A percentile compares a stretch with the other conserved stretches of the same genome.
These are phyloP conservation scores for Infundibulicybe gibba DNA, from an alignment of 768 basidiomycete genomes.

Conservation along the genomic window DNA sequence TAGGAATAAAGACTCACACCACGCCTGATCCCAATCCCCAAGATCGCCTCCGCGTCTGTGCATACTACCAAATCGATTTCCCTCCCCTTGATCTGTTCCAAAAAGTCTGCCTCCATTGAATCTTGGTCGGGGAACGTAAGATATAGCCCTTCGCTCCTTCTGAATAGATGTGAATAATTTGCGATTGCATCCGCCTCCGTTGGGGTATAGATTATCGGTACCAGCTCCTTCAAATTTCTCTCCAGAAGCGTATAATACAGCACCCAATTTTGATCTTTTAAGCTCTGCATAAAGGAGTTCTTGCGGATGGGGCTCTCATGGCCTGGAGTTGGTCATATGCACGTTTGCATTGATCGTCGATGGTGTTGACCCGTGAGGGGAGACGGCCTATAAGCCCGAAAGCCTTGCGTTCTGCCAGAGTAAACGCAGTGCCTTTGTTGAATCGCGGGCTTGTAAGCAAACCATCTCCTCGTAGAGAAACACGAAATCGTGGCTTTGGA, in stretches of 20 bases:
- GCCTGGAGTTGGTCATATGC: conserved; percentile 62
- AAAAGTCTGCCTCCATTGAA: conserved; percentile 72
- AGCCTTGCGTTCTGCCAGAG: conserved; percentile 56
- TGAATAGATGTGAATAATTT: conserved; percentile 81
- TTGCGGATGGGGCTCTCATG: conserved; percentile 40
- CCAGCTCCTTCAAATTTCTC: conserved; percentile 56
- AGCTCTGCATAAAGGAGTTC: conserved; percentile 73
- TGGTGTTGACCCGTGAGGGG: conserved; percentile 50
- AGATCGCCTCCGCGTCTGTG: conserved; percentile 82
- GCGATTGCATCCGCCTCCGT: conserved; percentile 82
- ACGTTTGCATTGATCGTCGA: conserved; percentile 74
- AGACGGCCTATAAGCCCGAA: conserved; percentile 60
- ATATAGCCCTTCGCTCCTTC: conserved; percentile 75
- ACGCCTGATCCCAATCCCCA: conserved; percentile 74
- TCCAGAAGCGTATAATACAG: conserved; percentile 70
- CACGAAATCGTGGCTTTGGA: conserved; percentile 20
- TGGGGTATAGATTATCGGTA: conserved; percentile 79
- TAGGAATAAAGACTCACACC: conserved; percentile 28
- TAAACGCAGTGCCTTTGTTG: conserved; percentile 84
- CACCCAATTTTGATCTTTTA: conserved; percentile 81
- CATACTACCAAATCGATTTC: conserved; percentile 79
- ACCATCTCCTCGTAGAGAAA: conserved; percentile 59
- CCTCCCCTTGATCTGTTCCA: conserved; percentile 58
- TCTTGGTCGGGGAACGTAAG: conserved; percentile 59
- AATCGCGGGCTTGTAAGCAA: conserved; percentile 64